These are phyloP conservation scores for Scutellaria barbata DNA, from an alignment of 257 asterid species.

Conservation along the genomic window DNA sequence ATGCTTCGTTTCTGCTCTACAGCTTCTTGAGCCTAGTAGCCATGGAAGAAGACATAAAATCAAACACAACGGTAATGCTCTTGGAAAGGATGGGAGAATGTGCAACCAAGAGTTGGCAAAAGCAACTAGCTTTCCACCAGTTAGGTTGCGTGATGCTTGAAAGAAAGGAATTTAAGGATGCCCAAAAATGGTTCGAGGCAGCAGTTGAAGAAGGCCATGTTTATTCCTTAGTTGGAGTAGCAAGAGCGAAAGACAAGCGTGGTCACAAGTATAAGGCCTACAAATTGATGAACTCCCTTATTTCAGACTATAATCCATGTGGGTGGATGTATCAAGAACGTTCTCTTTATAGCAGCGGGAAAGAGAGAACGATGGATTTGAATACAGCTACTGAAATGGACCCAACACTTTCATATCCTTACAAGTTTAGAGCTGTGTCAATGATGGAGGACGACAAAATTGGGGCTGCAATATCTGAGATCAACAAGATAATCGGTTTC, in stretches of 20 bases:
- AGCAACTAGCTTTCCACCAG: conserved; percentile 79
- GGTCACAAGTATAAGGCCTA: conserved; percentile 91
- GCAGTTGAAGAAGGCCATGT: conserved; percentile 76
- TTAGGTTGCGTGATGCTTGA: conserved; percentile 95
- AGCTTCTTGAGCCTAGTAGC: conserved; percentile 74
- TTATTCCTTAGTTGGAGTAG: conserved; percentile 81
- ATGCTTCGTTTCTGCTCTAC: conserved; percentile 82
- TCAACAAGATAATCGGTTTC: conserved; percentile 72
- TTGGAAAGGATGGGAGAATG: conserved; percentile 87
- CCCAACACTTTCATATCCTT: conserved; percentile 89
- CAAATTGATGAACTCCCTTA: conserved; percentile 72
- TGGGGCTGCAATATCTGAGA: conserved; percentile 74
- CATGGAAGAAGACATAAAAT: conserved; percentile 82
- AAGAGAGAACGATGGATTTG: conserved; percentile 75
- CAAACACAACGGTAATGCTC: conserved; percentile 83
- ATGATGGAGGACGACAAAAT: conserved; percentile 63
- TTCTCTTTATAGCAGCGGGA: conserved; percentile 73
- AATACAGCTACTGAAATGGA: conserved; percentile 80
- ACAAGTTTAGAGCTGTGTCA: conserved; percentile 72
- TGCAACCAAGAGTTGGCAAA: conserved; percentile 77
- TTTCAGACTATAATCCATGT: conserved; percentile 62
- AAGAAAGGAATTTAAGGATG: conserved; percentile 86
- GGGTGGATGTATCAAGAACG: conserved; percentile 99
- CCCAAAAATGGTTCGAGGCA: conserved; percentile 86
- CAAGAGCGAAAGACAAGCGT: conserved; percentile 79